phyloP scores from a whole-genome alignment of 1,284 basidiomycete species.

The Ceratobasidium sp. region DNA sequence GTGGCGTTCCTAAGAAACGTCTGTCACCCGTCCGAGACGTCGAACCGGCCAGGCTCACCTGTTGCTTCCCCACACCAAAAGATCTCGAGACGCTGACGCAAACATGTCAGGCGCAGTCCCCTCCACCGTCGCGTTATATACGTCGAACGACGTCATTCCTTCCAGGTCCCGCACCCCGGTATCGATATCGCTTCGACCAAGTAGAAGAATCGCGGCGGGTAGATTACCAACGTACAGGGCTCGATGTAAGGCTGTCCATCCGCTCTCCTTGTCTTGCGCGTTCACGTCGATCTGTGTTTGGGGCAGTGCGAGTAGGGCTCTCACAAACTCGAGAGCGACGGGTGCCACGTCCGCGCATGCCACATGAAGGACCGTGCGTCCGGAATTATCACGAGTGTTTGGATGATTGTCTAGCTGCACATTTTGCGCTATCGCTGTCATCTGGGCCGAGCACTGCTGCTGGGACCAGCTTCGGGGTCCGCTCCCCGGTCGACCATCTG shows the following conservation, averaged over 20 bases:
- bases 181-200: conserved; percentile 83
- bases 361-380: conserved; percentile 88
- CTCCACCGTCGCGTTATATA: conserved; percentile 92
- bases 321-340: conserved; percentile 82
- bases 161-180: conserved; percentile 84
- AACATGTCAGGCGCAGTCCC: conserved; percentile 71
- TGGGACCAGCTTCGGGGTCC: conserved; percentile 77
- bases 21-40: background rate
- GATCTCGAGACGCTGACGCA: conserved; percentile 65
- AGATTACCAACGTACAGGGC: conserved; percentile 92
- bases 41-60: conserved; percentile 60
- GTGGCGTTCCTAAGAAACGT: conserved; percentile 74
- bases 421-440: conserved; percentile 55
- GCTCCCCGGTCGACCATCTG: conserved; percentile 54
- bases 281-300: conserved; percentile 79
- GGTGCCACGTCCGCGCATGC: conserved; percentile 73
- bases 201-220: conserved; percentile 79
- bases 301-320: conserved; percentile 84
- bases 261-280: conserved; percentile 83
- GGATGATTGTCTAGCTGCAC: conserved; percentile 65
- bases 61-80: conserved; percentile 95
- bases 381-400: conserved; percentile 79
- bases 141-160: conserved; percentile 92
- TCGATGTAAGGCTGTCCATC: conserved; percentile 93
- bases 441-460: conserved; percentile 61